Percentiles rank a stretch among this genome's conserved stretches.
phyloP scores from a whole-genome alignment of 345 rosid species.

The Camelina neglecta region DNA sequence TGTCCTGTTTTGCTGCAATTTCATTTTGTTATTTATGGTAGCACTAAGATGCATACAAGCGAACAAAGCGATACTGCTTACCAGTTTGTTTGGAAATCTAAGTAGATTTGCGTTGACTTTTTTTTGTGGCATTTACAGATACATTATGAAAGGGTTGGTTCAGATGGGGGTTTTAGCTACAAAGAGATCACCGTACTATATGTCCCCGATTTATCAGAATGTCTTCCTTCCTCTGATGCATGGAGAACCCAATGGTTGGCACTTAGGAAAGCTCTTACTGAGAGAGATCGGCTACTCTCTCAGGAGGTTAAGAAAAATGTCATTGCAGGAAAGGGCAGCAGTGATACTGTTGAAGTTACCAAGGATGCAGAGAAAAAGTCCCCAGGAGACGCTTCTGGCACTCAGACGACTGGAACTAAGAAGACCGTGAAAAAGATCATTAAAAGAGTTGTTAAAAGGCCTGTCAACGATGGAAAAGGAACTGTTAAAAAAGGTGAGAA shows the following conservation, averaged over 20 bases:
- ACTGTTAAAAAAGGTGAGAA: slow-evolving; percentile 52
- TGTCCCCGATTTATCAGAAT: slow-evolving; percentile 92
- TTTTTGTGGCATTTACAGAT: slow-evolving; percentile 58
- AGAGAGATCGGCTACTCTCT: slow-evolving; percentile 64
- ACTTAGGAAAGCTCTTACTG: slow-evolving; percentile 71
- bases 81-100: slow-evolving; percentile 14
- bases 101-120: slow-evolving; percentile 2
- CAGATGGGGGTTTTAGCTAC: slow-evolving; percentile 83
- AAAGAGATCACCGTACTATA: slow-evolving; percentile 87
- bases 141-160: slow-evolving; percentile 88
- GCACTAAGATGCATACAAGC: slow-evolving; percentile 7
- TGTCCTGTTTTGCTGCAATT: slow-evolving; percentile 4
- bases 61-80: slow-evolving; percentile 22
- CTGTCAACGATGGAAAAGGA: slow-evolving; percentile 45
- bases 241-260: slow-evolving; percentile 88
- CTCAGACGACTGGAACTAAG: slow-evolving; percentile 50
- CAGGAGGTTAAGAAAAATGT: slow-evolving; percentile 61
- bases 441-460: slow-evolving; percentile 82
- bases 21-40: slow-evolving; percentile 10
- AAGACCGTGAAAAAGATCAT: slow-evolving; percentile 77
- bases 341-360: slow-evolving; percentile 43
- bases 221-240: slow-evolving; percentile 79
- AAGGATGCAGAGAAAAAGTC: slow-evolving; percentile 52
- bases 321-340: slow-evolving; percentile 47
- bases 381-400: slow-evolving; percentile 47